phyloP scores from a whole-genome alignment of 306 rosid genomes.

The Trifolium repens region DNA sequence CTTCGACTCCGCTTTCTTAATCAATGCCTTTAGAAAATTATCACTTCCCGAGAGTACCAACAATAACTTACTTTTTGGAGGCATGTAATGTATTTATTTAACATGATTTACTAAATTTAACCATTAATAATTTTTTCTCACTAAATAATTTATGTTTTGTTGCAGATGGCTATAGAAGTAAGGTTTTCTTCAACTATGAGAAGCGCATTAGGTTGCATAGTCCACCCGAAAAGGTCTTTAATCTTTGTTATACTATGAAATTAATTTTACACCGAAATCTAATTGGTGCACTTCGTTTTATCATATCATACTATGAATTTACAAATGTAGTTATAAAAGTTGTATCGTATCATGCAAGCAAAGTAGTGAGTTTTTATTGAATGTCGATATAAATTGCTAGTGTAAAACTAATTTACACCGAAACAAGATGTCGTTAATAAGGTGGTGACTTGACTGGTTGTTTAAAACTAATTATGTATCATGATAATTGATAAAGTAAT shows the following conservation, averaged over 20 bases:
- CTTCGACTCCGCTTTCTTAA: not conserved
- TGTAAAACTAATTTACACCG: too few species aligned
- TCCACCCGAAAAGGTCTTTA: constrained; percentile 88
- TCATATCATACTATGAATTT: not conserved
- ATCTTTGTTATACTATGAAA: not conserved
- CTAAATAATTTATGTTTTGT: not conserved
- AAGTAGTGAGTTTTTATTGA: too few species aligned
- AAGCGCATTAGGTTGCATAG: constrained; percentile 83
- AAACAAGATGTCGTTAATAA: too few species aligned
- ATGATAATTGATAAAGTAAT: too few species aligned
- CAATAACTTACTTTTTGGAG: constrained; percentile 56
- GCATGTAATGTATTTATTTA: constrained; percentile 40
- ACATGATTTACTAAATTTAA: not conserved
- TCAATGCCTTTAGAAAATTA: constrained; percentile 35
- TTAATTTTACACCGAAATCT: not conserved
- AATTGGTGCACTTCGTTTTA: too few species aligned
- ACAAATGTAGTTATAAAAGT: too few species aligned
- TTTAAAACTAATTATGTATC: too few species aligned
- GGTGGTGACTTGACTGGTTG: too few species aligned
- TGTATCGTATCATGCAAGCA: too few species aligned
- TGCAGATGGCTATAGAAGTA: constrained; percentile 83
- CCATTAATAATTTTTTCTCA: not conserved
- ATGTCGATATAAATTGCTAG: too few species aligned
- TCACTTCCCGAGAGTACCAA: constrained; percentile 56
- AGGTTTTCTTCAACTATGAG: constrained; percentile 87